Percentiles rank a stretch among this genome's conserved stretches.
phyloP scores from a whole-genome alignment of 2,329 filamentous ascomycete species.

The Zalaria sp. region DNA sequence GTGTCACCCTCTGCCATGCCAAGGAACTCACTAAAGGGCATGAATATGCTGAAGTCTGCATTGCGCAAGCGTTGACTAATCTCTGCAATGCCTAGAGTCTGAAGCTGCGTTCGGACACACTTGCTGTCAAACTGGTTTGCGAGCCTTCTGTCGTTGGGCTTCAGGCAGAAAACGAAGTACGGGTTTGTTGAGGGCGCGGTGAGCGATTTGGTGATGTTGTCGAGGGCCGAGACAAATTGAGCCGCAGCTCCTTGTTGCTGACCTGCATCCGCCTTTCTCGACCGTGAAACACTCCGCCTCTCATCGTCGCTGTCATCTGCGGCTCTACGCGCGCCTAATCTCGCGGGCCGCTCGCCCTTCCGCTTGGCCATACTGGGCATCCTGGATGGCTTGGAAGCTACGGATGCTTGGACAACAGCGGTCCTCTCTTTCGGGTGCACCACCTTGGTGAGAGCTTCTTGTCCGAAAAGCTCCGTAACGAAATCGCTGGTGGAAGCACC shows the following conservation, averaged over 20 bases:
- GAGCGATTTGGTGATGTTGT: constrained; percentile 81
- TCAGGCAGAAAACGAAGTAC: constrained; percentile 94
- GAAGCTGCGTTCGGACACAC: constrained; percentile 85
- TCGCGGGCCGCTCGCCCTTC: constrained; percentile 45
- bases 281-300: constrained; percentile 21
- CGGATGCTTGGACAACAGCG: constrained; percentile 88
- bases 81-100: constrained; percentile 91
- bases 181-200: constrained; percentile 72
- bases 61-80: constrained; percentile 88
- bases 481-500: constrained; percentile 80
- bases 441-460: constrained; percentile 82
- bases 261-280: constrained; percentile 20
- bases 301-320: constrained; percentile 27
- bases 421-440: constrained; percentile 84
- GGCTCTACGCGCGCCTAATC: constrained; percentile 26
- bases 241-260: constrained; percentile 77
- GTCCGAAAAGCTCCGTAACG: constrained; percentile 81
- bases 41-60: constrained; percentile 88
- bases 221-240: constrained; percentile 78
- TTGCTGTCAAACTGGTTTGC: constrained; percentile 99
- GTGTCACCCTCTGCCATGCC: constrained; percentile 74
- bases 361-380: constrained; percentile 84
- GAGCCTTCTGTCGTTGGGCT: constrained; percentile 92
- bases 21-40: constrained; percentile 91
- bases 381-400: constrained; percentile 87